Conservation (phyloP, 345 rosid species). For the Eucalyptus pumila region DNA sequence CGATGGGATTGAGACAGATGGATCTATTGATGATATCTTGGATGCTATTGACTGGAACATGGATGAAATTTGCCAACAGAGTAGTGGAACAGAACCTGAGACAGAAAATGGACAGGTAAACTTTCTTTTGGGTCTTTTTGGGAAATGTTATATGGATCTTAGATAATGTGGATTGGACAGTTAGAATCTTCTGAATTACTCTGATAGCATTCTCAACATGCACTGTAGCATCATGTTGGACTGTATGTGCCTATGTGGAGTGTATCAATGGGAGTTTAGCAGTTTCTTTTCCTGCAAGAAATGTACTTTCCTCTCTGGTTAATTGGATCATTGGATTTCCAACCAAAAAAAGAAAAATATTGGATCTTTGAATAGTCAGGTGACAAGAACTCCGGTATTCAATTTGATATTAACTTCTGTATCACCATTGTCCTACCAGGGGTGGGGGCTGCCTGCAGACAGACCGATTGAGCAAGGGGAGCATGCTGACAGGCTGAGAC, state of each 20-base stretch:
- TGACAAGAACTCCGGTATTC: not conserved
- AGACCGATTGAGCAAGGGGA: not conserved
- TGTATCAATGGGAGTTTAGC: not conserved
- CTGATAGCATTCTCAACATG: not conserved
- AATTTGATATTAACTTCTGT: not conserved
- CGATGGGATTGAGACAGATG: not conserved
- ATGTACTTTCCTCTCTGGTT: not conserved
- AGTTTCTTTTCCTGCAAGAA: not conserved
- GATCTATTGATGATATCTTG: accelerated
- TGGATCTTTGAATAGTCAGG: not conserved
- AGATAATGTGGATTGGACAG: not conserved
- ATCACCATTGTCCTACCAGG: not conserved
- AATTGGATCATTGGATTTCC: not conserved
- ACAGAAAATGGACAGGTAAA: not conserved
- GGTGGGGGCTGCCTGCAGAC: not conserved
- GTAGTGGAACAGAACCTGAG: not conserved
- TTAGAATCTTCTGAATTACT: not conserved
- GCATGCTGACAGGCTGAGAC: not conserved
- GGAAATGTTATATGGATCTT: not conserved
- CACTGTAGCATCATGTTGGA: not conserved
- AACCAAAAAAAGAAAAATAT: no score
- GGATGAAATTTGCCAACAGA: not conserved
- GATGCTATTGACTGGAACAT: not conserved
- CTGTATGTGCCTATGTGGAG: not conserved
- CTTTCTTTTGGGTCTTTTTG: not conserved